phyloP scores from a whole-genome alignment of 169 alveolate genomes.

The Babesia ovata region DNA sequence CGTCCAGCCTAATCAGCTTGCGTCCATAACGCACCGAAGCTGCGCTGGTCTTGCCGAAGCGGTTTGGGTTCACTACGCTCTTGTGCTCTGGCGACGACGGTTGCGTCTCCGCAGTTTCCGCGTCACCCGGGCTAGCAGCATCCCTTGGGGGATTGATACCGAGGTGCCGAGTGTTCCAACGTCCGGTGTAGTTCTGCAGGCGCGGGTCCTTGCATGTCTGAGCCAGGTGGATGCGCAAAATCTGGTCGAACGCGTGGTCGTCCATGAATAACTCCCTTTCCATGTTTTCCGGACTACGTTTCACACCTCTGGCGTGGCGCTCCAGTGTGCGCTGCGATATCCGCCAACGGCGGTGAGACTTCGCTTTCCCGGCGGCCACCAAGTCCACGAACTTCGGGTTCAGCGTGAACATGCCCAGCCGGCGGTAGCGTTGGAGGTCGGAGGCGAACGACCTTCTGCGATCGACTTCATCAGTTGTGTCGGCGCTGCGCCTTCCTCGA shows the following conservation, averaged over 20 bases:
- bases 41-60: slow-evolving; percentile 62
- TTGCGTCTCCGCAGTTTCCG: neutral
- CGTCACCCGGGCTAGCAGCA: neutral
- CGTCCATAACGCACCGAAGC: slow-evolving; percentile 69
- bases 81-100: neutral
- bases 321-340: slow-evolving; percentile 58
- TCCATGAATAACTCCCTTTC: slow-evolving; percentile 56
- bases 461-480: slow-evolving; percentile 5
- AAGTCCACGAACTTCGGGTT: slow-evolving; percentile 17
- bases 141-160: slow-evolving; percentile 16
- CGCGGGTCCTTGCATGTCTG: slow-evolving; percentile 69
- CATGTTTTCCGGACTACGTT: slow-evolving; percentile 26
- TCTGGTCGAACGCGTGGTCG: slow-evolving; percentile 56
- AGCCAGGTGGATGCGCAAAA: slow-evolving; percentile 65
- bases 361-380: neutral
- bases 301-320: slow-evolving; percentile 54
- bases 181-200: slow-evolving; percentile 62
- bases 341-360: slow-evolving; percentile 13
- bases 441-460: slow-evolving; percentile 14
- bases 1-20: slow-evolving; percentile 51
- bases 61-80: slow-evolving; percentile 27
- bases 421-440: slow-evolving; percentile 33
- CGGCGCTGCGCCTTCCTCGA: neutral
- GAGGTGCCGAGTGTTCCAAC: slow-evolving; percentile 60
- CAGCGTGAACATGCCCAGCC: slow-evolving; percentile 38